A percentile compares a stretch with the other conserved stretches of the same genome.
These are phyloP conservation scores for Ogataea sp. DNA, from an alignment of 805 yeast genomes.

Conservation along the genomic window DNA sequence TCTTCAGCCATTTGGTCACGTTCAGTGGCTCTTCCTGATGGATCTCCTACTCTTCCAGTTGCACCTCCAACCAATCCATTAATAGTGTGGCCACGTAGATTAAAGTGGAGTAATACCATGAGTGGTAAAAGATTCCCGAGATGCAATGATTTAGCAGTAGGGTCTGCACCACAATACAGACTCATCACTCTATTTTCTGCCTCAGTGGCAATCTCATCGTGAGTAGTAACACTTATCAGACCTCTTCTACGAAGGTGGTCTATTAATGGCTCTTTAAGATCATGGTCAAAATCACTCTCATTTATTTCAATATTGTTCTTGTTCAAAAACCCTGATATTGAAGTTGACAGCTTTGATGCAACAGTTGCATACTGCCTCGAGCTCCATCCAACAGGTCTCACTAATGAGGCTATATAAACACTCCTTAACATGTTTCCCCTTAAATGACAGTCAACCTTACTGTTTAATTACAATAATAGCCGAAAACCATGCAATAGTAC, in stretches of 20 bases:
- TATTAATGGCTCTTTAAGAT: slow-evolving; percentile 30
- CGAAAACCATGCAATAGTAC: no score
- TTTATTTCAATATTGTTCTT: slow-evolving; percentile 11
- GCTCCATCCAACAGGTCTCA: no score
- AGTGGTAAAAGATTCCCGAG: slow-evolving; percentile 86
- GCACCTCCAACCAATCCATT: slow-evolving; percentile 89
- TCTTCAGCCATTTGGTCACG: slow-evolving; percentile 49
- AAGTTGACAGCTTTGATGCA: no score
- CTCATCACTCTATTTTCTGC: slow-evolving; percentile 33
- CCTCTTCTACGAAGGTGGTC: slow-evolving; percentile 37
- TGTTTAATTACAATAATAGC: no score
- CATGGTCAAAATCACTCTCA: slow-evolving; percentile 19
- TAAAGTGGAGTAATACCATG: slow-evolving; percentile 77
- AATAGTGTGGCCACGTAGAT: slow-evolving; percentile 77
- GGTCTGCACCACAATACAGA: slow-evolving; percentile 93
- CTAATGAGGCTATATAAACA: no score
- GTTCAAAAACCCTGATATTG: slow-evolving; percentile 12
- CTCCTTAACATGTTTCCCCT: no score
- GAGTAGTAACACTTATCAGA: slow-evolving; percentile 33
- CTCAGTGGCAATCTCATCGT: slow-evolving; percentile 21
- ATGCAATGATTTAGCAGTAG: slow-evolving; percentile 85
- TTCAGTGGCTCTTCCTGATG: slow-evolving; percentile 83
- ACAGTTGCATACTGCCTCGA: no score
- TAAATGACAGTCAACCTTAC: no score
- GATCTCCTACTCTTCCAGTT: slow-evolving; percentile 94